Conservation (phyloP, 768 basidiomycete species). For the Boletellus emodensis region DNA sequence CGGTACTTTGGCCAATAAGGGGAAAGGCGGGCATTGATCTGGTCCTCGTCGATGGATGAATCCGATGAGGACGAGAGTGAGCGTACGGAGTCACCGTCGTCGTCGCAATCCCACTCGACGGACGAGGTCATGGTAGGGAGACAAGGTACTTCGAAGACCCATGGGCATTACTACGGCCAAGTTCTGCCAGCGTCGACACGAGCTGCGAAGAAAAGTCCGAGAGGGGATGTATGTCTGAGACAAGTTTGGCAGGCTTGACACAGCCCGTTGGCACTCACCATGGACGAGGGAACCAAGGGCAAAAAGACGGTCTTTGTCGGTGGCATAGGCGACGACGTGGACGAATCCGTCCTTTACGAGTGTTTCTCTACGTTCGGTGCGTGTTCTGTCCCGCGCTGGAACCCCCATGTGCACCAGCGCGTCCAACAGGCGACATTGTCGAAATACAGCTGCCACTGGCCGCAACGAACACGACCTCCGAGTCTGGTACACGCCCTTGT, state of each 20-base stretch:
- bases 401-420: conserved; percentile 2
- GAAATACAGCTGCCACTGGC: conserved; percentile 88
- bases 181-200: neutral
- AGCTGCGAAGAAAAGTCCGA: conserved; percentile 10
- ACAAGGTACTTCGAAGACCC: conserved; percentile 20
- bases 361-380: conserved; percentile 85
- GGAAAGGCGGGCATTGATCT: conserved; percentile 53
- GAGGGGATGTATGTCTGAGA: conserved; percentile 6
- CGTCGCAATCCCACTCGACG: conserved; percentile 34
- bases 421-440: conserved; percentile 74
- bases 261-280: conserved; percentile 21
- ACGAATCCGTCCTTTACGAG: conserved; percentile 73
- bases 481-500: conserved; percentile 41
- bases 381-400: conserved; percentile 16
- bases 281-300: conserved; percentile 81
- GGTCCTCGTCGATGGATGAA: conserved; percentile 49
- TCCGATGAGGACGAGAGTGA: conserved; percentile 44
- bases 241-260: conserved; percentile 7
- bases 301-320: conserved; percentile 87
- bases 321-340: conserved; percentile 78
- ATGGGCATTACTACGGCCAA: neutral
- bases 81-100: conserved; percentile 12
- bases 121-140: conserved; percentile 73
- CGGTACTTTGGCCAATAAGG: conserved; percentile 64
- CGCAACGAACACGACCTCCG: conserved; percentile 61